Conservation (phyloP, 1,139 yeast genomes). For the Candida frijolesensis region DNA sequence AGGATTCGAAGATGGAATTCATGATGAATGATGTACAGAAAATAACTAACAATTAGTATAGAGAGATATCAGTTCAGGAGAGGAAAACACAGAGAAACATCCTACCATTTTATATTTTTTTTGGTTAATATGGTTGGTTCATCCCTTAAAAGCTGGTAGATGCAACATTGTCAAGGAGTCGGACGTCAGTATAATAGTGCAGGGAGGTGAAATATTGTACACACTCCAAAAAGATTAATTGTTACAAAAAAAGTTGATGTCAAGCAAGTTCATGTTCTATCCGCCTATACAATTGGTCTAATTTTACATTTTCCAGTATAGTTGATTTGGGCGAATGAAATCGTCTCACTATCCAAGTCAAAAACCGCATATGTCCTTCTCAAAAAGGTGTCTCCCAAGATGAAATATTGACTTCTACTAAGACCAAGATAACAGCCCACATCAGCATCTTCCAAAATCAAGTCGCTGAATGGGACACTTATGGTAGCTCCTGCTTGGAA, state of each 20-base stretch:
- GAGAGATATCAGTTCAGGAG: too few relatives aligned
- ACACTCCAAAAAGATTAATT: not conserved
- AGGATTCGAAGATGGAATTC: slow-evolving; percentile 19
- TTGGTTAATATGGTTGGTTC: slow-evolving; percentile 5
- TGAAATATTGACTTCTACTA: not conserved
- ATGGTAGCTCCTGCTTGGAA: slow-evolving; percentile 33
- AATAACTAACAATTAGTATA: not conserved
- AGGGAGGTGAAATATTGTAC: not conserved
- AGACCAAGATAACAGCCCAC: slow-evolving; percentile 3
- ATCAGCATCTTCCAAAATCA: slow-evolving; percentile 18
- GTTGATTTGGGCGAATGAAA: slow-evolving; percentile 28
- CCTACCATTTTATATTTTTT: too few relatives aligned
- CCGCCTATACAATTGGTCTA: not conserved
- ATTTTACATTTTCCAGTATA: slow-evolving; percentile 14
- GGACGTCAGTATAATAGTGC: not conserved
- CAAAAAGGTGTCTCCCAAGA: slow-evolving; percentile 32
- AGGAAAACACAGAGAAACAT: too few relatives aligned
- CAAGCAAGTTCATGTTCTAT: not conserved
- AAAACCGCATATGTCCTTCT: slow-evolving; percentile 29
- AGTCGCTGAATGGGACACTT: slow-evolving; percentile 27
- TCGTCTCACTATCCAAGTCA: slow-evolving; percentile 26
- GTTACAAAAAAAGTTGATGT: not conserved
- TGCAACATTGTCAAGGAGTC: not conserved
- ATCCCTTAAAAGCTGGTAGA: not conserved
- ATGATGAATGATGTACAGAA: not conserved